These are phyloP conservation scores for Polyporus arcularius DNA, from an alignment of 768 basidiomycete genomes.

Conservation along the genomic window DNA sequence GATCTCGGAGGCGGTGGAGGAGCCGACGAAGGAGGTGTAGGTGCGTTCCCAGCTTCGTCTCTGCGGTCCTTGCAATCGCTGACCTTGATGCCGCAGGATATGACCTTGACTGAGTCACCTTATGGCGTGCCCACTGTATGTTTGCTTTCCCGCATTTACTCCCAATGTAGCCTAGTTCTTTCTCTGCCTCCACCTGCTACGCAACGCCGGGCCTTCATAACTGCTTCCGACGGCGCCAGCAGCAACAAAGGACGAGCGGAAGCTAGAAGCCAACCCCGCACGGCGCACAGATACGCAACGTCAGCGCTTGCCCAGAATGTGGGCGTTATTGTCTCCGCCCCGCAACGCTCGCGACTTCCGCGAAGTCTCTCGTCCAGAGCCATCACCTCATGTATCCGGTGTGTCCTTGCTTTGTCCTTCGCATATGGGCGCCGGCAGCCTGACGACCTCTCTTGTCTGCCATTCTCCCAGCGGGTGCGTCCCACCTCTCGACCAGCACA, in stretches of 20 bases:
- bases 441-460: background rate
- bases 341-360: background rate
- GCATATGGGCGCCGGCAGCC: background rate
- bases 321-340: background rate
- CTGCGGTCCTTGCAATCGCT: background rate
- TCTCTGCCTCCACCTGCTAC: too few species aligned
- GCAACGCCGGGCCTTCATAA: too few species aligned
- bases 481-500: background rate
- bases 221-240: too few species aligned
- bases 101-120: slow-evolving; percentile 23
- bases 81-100: slow-evolving; percentile 18
- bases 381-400: background rate
- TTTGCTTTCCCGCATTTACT: background rate
- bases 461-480: background rate
- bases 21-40: slow-evolving; percentile 62
- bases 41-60: slow-evolving; percentile 14
- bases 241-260: background rate
- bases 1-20: slow-evolving; percentile 73
- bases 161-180: background rate
- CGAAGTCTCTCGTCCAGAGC: background rate
- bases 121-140: background rate
- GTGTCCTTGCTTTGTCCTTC: background rate
- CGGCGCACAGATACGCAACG: background rate
- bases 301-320: background rate
- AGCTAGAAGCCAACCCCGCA: background rate